phyloP scores from a whole-genome alignment of 208 protist genomes.

The Trypanosoma grayi region DNA sequence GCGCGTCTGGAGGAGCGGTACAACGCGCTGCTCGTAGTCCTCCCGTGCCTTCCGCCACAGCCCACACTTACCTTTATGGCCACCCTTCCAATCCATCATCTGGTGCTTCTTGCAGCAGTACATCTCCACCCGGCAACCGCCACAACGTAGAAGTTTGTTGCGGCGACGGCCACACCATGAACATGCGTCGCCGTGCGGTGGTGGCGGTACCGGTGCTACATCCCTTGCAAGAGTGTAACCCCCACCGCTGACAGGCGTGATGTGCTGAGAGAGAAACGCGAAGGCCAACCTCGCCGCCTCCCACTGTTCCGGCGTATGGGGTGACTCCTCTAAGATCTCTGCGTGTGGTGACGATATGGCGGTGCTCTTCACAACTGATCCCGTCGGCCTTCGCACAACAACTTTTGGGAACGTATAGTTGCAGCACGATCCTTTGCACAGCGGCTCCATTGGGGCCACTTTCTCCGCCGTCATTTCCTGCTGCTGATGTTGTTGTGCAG shows the following conservation, averaged over 20 bases:
- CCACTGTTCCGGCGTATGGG: slow-evolving; percentile 38
- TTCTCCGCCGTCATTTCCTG: neutral
- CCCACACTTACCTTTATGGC: slow-evolving; percentile 55
- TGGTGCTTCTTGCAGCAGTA: slow-evolving; percentile 83
- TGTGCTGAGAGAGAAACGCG: slow-evolving; percentile 37
- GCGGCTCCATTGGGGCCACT: slow-evolving; percentile 13
- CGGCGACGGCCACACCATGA: slow-evolving; percentile 66
- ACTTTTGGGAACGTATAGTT: slow-evolving; percentile 61
- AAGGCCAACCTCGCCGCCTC: slow-evolving; percentile 38
- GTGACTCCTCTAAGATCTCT: slow-evolving; percentile 28
- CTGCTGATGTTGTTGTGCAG: neutral
- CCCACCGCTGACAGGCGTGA: slow-evolving; percentile 11
- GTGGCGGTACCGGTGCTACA: slow-evolving; percentile 17
- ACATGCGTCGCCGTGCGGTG: slow-evolving; percentile 31
- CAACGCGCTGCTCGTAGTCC: slow-evolving; percentile 41
- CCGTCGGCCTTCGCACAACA: slow-evolving; percentile 51
- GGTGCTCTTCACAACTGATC: slow-evolving; percentile 46
- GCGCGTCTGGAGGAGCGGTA: slow-evolving; percentile 18
- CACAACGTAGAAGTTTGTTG: slow-evolving; percentile 62
- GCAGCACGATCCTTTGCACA: slow-evolving; percentile 59
- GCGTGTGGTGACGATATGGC: slow-evolving; percentile 46
- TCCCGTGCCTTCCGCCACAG: slow-evolving; percentile 47
- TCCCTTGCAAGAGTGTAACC: slow-evolving; percentile 25
- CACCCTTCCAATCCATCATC: slow-evolving; percentile 66
- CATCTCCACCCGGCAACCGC: slow-evolving; percentile 59